A percentile compares a stretch with the other conserved stretches of the same genome.
Evolutionary conservation across 148 eudicot species (phyloP).

Genomic region (Talinum fruticosum): DNA sequence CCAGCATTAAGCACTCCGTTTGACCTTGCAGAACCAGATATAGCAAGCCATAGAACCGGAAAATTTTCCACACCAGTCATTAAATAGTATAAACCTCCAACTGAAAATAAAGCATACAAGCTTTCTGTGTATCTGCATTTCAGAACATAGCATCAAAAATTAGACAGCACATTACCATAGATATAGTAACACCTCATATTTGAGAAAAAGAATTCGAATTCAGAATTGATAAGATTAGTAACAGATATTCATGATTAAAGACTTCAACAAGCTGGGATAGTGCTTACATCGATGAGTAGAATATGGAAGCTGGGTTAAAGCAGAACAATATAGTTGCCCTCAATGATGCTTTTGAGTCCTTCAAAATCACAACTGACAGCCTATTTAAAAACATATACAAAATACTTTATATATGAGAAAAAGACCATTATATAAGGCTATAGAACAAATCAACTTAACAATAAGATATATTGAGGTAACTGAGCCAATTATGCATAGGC

Average conservation of each 20-base stretch:
- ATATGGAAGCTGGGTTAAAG: slow-evolving; percentile 95
- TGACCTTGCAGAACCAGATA: slow-evolving; percentile 80
- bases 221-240: not conserved
- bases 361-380: slow-evolving; percentile 67
- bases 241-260: not conserved
- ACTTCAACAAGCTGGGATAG: not conserved
- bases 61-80: slow-evolving; percentile 46
- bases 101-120: slow-evolving; percentile 72
- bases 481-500: not conserved
- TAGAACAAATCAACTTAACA: too few species aligned
- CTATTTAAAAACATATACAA: slow-evolving; percentile 34
- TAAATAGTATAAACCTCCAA: slow-evolving; percentile 72
- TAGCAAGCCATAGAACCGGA: slow-evolving; percentile 60
- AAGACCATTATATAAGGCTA: not conserved
- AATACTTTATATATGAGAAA: slow-evolving; percentile 7
- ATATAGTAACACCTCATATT: not conserved
- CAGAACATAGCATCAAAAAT: slow-evolving; percentile 7
- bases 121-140: slow-evolving; percentile 87
- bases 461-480: too few species aligned
- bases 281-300: slow-evolving; percentile 85
- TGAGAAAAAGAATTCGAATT: not conserved
- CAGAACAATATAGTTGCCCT: slow-evolving; percentile 82
- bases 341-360: slow-evolving; percentile 62
- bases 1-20: slow-evolving; percentile 95
- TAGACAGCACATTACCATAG: not conserved